These are phyloP conservation scores for Rhizopus microsporus DNA, from an alignment of 371 early-diverging fungal genomes.

Conservation along the genomic window DNA sequence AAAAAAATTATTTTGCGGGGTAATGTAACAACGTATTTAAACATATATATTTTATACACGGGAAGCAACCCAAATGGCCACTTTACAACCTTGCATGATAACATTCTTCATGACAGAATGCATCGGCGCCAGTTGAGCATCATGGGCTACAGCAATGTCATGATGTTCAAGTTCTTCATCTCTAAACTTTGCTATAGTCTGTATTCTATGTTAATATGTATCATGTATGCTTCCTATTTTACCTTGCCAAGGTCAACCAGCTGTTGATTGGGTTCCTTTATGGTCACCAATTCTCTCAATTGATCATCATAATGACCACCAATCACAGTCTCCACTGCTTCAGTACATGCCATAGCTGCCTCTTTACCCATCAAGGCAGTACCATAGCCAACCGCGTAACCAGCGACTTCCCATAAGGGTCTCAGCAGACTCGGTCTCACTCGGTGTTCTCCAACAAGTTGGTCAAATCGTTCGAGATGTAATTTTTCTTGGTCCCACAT, in stretches of 20 bases:
- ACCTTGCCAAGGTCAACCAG: slow-evolving; percentile 65
- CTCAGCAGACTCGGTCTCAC: slow-evolving; percentile 86
- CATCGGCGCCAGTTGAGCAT: slow-evolving; percentile 82
- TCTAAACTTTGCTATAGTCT: slow-evolving; percentile 78
- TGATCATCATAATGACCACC: slow-evolving; percentile 97
- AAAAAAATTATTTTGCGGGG: neutral
- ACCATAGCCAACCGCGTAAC: slow-evolving; percentile 84
- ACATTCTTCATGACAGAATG: slow-evolving; percentile 69
- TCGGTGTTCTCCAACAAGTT: slow-evolving; percentile 70
- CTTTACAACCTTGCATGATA: slow-evolving; percentile 82
- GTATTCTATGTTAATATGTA: neutral
- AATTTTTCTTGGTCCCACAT: slow-evolving; percentile 95
- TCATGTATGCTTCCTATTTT: slow-evolving; percentile 6
- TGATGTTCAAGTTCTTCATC: slow-evolving; percentile 96
- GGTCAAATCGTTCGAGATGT: slow-evolving; percentile 81
- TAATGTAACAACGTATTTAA: neutral
- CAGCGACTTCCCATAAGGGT: slow-evolving; percentile 88
- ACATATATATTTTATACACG: slow-evolving; percentile 33
- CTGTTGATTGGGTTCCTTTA: slow-evolving; percentile 60
- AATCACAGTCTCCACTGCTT: slow-evolving; percentile 97
- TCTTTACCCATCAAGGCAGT: slow-evolving; percentile 92
- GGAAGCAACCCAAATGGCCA: slow-evolving; percentile 78
- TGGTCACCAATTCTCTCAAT: slow-evolving; percentile 69
- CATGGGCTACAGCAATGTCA: slow-evolving; percentile 88
- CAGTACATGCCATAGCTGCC: slow-evolving; percentile 98